phyloP scores from a whole-genome alignment of 345 rosid genomes.

The Lepidium aucheri region DNA sequence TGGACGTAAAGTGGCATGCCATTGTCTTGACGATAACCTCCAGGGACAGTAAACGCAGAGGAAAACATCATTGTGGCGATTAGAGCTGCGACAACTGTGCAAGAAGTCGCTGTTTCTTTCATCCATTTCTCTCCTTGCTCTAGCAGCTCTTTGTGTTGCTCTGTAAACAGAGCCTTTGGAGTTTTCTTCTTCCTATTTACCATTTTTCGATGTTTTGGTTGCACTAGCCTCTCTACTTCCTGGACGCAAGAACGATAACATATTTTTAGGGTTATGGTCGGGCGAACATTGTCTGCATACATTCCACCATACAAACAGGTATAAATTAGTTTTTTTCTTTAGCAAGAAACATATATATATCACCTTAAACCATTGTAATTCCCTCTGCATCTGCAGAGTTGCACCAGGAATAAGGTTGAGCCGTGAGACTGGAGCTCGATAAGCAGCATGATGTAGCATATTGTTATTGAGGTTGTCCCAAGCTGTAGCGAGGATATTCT shows the following conservation, averaged over 20 bases:
- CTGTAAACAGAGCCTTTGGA: constrained; percentile 47
- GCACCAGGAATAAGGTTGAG: constrained; percentile 64
- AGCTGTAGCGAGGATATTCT: constrained; percentile 33
- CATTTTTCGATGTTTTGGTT: constrained; percentile 59
- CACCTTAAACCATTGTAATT: constrained; percentile 77
- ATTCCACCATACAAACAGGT: background rate
- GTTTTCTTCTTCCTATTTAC: constrained; percentile 32
- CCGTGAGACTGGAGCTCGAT: constrained; percentile 44
- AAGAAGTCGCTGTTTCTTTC: constrained; percentile 45
- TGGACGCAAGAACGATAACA: background rate
- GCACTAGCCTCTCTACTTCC: constrained; percentile 70
- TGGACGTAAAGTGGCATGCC: background rate
- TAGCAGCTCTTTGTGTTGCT: constrained; percentile 37
- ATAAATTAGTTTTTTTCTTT: background rate
- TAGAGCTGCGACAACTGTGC: constrained; percentile 49
- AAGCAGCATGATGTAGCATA: constrained; percentile 66
- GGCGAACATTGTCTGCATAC: background rate
- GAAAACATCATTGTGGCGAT: constrained; percentile 56
- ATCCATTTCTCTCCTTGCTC: constrained; percentile 48
- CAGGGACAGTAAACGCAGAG: constrained; percentile 47
- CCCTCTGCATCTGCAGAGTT: constrained; percentile 78
- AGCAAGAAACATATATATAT: constrained; percentile 9
- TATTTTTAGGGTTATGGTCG: background rate
- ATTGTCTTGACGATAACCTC: constrained; percentile 20
- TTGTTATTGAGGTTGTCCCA: constrained; percentile 43